These are phyloP conservation scores for Claviceps sp. DNA, from an alignment of 2,329 filamentous ascomycete species.

Conservation along the genomic window DNA sequence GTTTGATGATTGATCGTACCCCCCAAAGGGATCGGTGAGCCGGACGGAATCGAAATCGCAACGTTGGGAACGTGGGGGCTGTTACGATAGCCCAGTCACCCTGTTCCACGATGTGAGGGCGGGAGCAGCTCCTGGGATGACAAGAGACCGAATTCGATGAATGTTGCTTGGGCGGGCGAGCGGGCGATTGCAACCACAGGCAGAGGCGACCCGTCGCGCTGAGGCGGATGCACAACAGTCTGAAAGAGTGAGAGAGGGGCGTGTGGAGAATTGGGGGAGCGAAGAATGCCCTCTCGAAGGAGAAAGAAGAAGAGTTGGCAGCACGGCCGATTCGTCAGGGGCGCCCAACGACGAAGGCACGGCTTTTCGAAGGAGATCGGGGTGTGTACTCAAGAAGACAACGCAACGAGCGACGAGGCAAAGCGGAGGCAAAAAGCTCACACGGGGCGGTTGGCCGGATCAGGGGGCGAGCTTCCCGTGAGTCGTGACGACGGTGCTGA, in stretches of 20 bases:
- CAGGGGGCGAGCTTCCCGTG: constrained; percentile 8
- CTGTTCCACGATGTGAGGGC: constrained; percentile 13
- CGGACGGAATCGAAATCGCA: constrained; percentile 19
- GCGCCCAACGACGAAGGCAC: constrained; percentile 9
- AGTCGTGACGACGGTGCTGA: constrained; percentile 6
- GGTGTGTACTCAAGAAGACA: constrained; percentile 3
- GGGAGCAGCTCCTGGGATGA: constrained; percentile 8
- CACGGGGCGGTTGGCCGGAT: constrained; percentile 7
- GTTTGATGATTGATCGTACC: constrained; percentile 25
- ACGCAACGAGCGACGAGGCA: constrained; percentile 4
- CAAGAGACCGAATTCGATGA: constrained; percentile 6
- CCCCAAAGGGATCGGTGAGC: constrained; percentile 21
- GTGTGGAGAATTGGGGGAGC: constrained; percentile 1
- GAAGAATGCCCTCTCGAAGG: neutral
- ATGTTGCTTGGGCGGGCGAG: constrained; percentile 1
- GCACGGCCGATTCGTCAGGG: constrained; percentile 8
- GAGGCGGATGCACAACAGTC: constrained; percentile 1
- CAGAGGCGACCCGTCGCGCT: constrained; percentile 2
- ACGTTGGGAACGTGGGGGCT: constrained; percentile 15
- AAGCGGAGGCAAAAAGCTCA: constrained; percentile 6
- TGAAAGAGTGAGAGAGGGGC: neutral
- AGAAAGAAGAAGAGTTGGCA: neutral
- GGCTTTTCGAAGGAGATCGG: constrained; percentile 3
- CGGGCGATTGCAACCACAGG: constrained; percentile 1
- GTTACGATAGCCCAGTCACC: constrained; percentile 20